A percentile compares a stretch with the other conserved stretches of the same genome.
Conservation (phyloP, 2,329 filamentous ascomycete species). For the Botrytis hyacinthi region DNA sequence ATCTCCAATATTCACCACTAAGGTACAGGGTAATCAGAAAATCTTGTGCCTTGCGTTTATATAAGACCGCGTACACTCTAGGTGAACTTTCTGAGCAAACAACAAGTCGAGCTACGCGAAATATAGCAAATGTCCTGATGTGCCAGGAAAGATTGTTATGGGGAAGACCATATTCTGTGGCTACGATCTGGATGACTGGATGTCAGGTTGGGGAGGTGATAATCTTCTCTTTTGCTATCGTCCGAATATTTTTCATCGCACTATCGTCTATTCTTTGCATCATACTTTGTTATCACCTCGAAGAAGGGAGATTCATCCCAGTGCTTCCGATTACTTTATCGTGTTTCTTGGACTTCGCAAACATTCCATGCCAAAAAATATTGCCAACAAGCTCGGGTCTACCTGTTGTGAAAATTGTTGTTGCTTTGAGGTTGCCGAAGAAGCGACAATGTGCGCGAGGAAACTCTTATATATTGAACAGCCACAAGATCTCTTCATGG, state of each 20-base stretch:
- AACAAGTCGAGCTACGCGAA: neutral
- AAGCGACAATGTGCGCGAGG: neutral
- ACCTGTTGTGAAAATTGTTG: neutral
- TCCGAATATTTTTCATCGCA: neutral
- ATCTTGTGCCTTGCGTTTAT: neutral
- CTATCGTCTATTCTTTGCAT: neutral
- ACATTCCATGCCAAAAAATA: neutral
- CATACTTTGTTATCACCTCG: neutral
- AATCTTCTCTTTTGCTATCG: too few relatives aligned
- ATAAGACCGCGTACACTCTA: neutral
- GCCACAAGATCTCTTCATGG: neutral
- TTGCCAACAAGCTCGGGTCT: too few relatives aligned
- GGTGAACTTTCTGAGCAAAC: neutral
- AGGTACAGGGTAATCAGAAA: neutral
- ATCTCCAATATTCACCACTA: neutral
- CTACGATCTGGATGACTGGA: fast-evolving
- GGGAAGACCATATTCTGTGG: fast-evolving
- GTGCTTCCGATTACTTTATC: neutral
- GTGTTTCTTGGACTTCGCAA: fast-evolving
- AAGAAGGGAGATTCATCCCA: neutral
- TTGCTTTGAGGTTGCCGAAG: neutral
- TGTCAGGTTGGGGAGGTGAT: fast-evolving
- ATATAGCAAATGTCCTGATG: neutral
- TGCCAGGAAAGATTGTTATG: fast-evolving
- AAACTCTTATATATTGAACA: neutral